phyloP scores from a whole-genome alignment of 768 basidiomycete species.

The Naganishia friedmannii region DNA sequence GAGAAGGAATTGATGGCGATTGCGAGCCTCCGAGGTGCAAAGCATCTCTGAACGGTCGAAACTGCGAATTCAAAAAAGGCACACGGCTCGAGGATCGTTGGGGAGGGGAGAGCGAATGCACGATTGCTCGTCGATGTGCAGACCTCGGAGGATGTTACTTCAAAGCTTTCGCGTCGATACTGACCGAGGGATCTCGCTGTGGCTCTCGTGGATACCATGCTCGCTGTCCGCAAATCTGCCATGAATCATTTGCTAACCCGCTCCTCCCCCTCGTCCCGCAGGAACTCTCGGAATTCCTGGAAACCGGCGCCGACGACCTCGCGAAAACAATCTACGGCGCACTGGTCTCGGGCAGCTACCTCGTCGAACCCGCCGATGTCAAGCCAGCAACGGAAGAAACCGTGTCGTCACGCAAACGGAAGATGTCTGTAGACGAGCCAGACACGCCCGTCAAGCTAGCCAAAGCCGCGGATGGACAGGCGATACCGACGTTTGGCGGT shows the following conservation, averaged over 20 bases:
- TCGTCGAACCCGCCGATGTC: constrained; percentile 4
- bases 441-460: constrained; percentile 9
- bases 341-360: constrained; percentile 53
- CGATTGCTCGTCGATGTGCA: too few relatives aligned
- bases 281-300: constrained; percentile 88
- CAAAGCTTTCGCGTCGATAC: too few relatives aligned
- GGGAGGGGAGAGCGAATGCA: too few relatives aligned
- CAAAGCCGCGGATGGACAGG: neutral
- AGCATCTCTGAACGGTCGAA: too few relatives aligned
- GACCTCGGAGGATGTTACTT: too few relatives aligned
- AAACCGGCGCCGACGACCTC: constrained; percentile 60
- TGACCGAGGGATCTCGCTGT: too few relatives aligned
- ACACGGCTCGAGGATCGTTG: too few relatives aligned
- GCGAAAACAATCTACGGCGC: constrained; percentile 74
- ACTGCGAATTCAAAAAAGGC: too few relatives aligned
- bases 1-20: too few relatives aligned
- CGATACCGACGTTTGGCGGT: constrained; percentile 18
- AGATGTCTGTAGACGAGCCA: constrained; percentile 13
- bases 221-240: too few relatives aligned
- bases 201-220: too few relatives aligned
- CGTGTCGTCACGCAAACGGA: constrained; percentile 14
- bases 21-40: too few relatives aligned
- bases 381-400: constrained; percentile 17
- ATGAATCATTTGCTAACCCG: neutral
- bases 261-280: constrained; percentile 55